These are phyloP conservation scores for Pythium sp. DNA, from an alignment of 352 stramenopile species.

Conservation along the genomic window DNA sequence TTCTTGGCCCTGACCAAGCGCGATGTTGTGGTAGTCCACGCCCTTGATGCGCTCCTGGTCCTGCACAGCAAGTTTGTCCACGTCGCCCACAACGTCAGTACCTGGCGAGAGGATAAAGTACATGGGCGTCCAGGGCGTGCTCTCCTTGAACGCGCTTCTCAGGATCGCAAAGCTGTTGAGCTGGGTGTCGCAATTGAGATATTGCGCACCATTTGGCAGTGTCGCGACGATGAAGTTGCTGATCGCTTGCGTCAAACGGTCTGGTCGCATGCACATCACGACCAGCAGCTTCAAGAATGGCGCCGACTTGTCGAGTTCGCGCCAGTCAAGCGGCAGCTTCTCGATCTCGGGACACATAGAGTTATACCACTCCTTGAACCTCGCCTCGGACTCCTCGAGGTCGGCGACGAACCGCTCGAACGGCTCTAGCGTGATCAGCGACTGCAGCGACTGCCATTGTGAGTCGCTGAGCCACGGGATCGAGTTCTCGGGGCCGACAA, in stretches of 20 bases:
- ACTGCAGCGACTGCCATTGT: slow-evolving; percentile 82
- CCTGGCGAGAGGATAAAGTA: slow-evolving; percentile 97
- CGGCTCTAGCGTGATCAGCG: slow-evolving; percentile 69
- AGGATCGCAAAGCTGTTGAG: slow-evolving; percentile 95
- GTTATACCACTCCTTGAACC: slow-evolving; percentile 93
- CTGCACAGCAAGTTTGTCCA: slow-evolving; percentile 93
- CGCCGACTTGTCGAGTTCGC: slow-evolving; percentile 86
- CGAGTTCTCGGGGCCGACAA: slow-evolving; percentile 61
- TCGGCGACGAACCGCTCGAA: slow-evolving; percentile 88
- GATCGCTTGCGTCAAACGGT: slow-evolving; percentile 92
- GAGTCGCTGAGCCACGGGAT: slow-evolving; percentile 84
- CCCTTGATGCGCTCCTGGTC: slow-evolving; percentile 92
- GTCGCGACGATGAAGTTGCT: slow-evolving; percentile 90
- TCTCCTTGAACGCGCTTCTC: slow-evolving; percentile 92
- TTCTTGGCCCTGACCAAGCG: slow-evolving; percentile 93
- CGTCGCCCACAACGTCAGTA: slow-evolving; percentile 95
- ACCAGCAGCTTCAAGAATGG: slow-evolving; percentile 94
- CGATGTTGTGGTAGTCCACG: slow-evolving; percentile 96
- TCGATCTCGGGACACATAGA: slow-evolving; percentile 78
- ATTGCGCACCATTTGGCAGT: slow-evolving; percentile 77
- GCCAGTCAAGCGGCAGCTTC: slow-evolving; percentile 90
- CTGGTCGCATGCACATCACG: slow-evolving; percentile 91
- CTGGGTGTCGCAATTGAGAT: slow-evolving; percentile 84
- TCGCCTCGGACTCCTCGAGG: slow-evolving; percentile 85
- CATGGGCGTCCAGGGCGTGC: slow-evolving; percentile 93